Evolutionary conservation across 805 yeast species (phyloP), one percentile per base, ranked within the genome.

Genomic region (Saccharomycopsis babjevae): DNA sequence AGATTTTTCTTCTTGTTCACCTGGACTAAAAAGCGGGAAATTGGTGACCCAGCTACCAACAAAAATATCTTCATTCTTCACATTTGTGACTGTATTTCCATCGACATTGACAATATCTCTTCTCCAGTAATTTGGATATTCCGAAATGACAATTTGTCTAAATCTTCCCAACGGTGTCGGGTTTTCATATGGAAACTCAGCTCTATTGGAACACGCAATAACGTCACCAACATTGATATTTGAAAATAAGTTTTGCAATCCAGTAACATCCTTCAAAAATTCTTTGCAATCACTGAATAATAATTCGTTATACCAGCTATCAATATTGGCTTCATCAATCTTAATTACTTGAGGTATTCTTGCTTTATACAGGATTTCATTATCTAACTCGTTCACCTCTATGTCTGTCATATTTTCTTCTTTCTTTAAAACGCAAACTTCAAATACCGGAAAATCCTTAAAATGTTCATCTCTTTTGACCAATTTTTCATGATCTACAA

Each of bases 81-180:
- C 65, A n/a, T 5, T 64, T 57, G 54, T 64, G 67, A 63, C 18
- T n/a, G 13, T 40, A 40, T 32, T 13, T 5, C 50, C 54, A 20
- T 54, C 34, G 16, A 39, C 1, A 43, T 64, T 64, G 13, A 42
- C 43, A 56, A 65, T 58, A 60, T 72, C 71, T 60, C 87, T 73
- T 65, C 79, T 77, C 80, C 83, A 80, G 34, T 73, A 69, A 1
- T 67, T 67, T 0, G 89, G 90, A 65, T 72, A 80, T 52, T 73
- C 76, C 50, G 78, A 78, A 28, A 86, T 82, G 0, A 90, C 83
- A 57, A 89, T 68, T 68, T 91, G 97, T 62, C 99, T 79, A 65
- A 89, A 79, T 59, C 86, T 79, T 0, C 99, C 99, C 59, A 94
- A 73, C 0, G 99, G 98, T 0, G 98, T 94, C 22, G 98, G 98